Conservation (phyloP, 75 land plant species). For the Pinus albicaulis region DNA sequence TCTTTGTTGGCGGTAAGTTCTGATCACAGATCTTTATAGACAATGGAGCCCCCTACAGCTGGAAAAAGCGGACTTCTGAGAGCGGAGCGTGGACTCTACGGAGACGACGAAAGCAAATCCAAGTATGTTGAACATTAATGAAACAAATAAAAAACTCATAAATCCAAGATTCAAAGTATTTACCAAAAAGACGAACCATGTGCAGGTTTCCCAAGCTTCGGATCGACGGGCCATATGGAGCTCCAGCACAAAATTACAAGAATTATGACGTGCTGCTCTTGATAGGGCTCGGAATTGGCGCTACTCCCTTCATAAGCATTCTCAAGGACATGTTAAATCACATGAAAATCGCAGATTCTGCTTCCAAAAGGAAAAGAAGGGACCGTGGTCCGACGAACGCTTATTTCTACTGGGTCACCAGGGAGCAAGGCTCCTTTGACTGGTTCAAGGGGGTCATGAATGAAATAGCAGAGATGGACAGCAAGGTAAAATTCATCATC, state of each 20-base stretch:
- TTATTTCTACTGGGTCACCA: conserved; percentile 71
- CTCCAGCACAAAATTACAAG: conserved; percentile 66
- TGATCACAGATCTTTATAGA: conserved; percentile 10
- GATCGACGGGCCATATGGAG: conserved; percentile 71
- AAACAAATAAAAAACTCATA: neutral
- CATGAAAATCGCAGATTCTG: conserved; percentile 16
- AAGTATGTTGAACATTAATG: neutral
- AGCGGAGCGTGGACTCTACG: conserved; percentile 31
- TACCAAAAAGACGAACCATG: too few species aligned
- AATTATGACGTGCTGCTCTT: conserved; percentile 62
- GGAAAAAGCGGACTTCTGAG: conserved; percentile 73
- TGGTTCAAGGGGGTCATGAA: conserved; percentile 67
- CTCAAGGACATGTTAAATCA: conserved; percentile 49
- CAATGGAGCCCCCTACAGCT: conserved; percentile 46
- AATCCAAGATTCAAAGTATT: neutral
- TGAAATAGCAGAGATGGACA: conserved; percentile 53
- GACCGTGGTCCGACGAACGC: conserved; percentile 24
- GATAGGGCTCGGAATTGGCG: conserved; percentile 68
- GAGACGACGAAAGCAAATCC: neutral
- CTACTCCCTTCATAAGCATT: conserved; percentile 67
- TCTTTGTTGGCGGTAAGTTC: neutral
- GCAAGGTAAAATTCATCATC: conserved; percentile 9
- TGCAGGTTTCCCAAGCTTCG: conserved; percentile 48
- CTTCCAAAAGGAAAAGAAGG: conserved; percentile 12
- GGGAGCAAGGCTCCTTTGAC: conserved; percentile 65